Conservation (phyloP, 352 stramenopile species). For the Pythium rishiriense region DNA sequence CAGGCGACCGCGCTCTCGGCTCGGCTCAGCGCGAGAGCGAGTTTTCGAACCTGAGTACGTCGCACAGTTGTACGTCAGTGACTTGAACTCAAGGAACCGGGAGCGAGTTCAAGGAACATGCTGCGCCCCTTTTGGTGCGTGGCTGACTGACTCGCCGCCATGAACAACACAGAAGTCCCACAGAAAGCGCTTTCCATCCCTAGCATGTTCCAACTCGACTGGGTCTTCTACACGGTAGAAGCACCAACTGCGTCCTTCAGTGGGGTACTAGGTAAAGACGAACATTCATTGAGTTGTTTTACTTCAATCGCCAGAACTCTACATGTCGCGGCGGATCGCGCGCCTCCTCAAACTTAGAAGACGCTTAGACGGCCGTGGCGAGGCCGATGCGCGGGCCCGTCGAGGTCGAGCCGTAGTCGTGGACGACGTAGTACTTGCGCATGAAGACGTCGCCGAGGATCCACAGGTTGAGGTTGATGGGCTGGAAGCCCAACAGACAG, state of each 20-base stretch:
- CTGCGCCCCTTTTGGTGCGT: background rate
- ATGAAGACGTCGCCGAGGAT: constrained; percentile 96
- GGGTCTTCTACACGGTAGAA: no score
- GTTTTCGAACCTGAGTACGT: no score
- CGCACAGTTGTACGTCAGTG: no score
- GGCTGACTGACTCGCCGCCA: no score
- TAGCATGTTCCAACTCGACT: no score
- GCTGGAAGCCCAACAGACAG: constrained; percentile 96
- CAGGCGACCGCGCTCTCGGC: no score
- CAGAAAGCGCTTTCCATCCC: no score
- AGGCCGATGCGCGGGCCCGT: constrained; percentile 85
- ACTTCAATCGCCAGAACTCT: background rate
- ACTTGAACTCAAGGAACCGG: no score
- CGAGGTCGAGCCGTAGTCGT: constrained; percentile 81
- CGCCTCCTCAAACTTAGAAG: constrained; percentile 28
- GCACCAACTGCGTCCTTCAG: background rate
- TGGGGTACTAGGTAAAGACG: background rate
- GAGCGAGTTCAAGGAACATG: background rate
- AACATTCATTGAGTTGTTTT: constrained; percentile 8
- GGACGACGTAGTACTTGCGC: constrained; percentile 94
- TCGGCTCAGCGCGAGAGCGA: no score
- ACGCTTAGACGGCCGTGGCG: constrained; percentile 45
- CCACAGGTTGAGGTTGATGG: constrained; percentile 90
- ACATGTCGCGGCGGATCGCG: background rate
- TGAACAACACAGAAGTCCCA: no score